phyloP scores from a whole-genome alignment of 192 early-diverging fungal genomes.

The Linnemannia elongata region DNA sequence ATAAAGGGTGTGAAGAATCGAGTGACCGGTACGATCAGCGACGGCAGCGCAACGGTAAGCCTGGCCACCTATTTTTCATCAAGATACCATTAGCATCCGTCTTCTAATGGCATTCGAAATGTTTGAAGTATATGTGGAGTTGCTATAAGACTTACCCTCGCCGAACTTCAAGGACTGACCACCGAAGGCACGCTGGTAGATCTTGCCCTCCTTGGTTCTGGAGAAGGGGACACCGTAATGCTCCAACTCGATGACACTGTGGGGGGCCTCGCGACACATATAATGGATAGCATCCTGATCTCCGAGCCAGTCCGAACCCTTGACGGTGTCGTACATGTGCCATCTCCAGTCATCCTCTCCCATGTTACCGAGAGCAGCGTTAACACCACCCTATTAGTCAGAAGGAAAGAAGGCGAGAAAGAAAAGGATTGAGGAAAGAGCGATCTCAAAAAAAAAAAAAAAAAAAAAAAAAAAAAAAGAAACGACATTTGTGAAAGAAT shows the following conservation, averaged over 20 bases:
- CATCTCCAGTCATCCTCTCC: slow-evolving; percentile 99
- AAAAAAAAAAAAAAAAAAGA: slow-evolving; percentile 3
- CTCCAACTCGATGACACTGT: slow-evolving; percentile 96
- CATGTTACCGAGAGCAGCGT: slow-evolving; percentile 99
- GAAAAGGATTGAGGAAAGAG: too few species aligned
- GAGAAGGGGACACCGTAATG: slow-evolving; percentile 99
- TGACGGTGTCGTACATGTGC: slow-evolving; percentile 99
- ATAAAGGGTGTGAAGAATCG: slow-evolving; percentile 97
- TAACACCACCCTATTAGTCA: slow-evolving; percentile 89
- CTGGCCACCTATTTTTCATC: slow-evolving; percentile 79
- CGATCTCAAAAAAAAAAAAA: neutral
- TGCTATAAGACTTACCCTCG: slow-evolving; percentile 69
- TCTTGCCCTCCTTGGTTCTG: slow-evolving; percentile 96
- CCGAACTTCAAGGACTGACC: slow-evolving; percentile 97
- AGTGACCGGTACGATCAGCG: slow-evolving; percentile 98
- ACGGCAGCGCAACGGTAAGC: slow-evolving; percentile 98
- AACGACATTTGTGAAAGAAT: neutral
- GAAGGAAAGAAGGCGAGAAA: neutral
- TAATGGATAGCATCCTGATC: slow-evolving; percentile 99
- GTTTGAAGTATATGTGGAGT: neutral
- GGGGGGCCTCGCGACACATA: slow-evolving; percentile 98
- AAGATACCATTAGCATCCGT: neutral
- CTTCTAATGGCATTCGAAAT: neutral
- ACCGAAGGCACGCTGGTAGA: slow-evolving; percentile 99
- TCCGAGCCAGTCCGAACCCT: slow-evolving; percentile 99